These are phyloP conservation scores for Cystobasidium slooffiae DNA, from an alignment of 1,284 basidiomycete genomes.

Conservation along the genomic window DNA sequence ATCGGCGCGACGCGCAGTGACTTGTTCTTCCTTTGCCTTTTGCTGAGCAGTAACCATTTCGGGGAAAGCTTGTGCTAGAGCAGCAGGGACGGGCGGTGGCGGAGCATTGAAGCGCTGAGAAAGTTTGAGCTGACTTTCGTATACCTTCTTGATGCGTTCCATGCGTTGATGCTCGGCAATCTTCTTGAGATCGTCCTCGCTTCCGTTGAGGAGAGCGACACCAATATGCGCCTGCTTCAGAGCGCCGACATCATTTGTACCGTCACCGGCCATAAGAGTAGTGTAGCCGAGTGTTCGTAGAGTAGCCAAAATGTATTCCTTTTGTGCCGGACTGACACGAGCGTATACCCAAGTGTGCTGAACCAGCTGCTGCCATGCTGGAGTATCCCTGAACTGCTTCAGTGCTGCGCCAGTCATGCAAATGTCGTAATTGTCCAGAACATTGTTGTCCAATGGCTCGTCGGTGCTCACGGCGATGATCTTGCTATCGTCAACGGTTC, in stretches of 20 bases:
- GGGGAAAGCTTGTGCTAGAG: conserved; percentile 80
- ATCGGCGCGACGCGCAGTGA: conserved; percentile 72
- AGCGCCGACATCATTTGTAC: conserved; percentile 95
- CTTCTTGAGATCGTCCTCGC: conserved; percentile 84
- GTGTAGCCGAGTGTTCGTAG: conserved; percentile 83
- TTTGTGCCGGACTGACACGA: conserved; percentile 91
- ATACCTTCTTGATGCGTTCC: conserved; percentile 91
- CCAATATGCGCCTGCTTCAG: conserved; percentile 95
- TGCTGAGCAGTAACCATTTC: conserved; percentile 88
- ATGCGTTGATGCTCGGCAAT: conserved; percentile 88
- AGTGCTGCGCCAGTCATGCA: conserved; percentile 91
- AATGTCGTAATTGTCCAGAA: conserved; percentile 86
- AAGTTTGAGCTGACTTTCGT: conserved; percentile 88
- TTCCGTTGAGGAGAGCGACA: conserved; percentile 87
- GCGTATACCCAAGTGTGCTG: conserved; percentile 96
- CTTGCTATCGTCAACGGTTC: conserved; percentile 83
- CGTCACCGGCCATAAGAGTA: conserved; percentile 95
- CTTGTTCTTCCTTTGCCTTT: conserved; percentile 69
- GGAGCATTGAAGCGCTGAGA: conserved; percentile 85
- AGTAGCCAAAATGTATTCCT: conserved; percentile 87
- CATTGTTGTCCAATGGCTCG: conserved; percentile 72
- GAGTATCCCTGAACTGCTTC: conserved; percentile 71
- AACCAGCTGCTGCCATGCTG: conserved; percentile 75
- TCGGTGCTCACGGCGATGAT: conserved; percentile 79
- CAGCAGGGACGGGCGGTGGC: conserved; percentile 77